Evolutionary conservation across 2,329 filamentous ascomycete genomes (phyloP), one percentile per base, ranked within the genome.

Genomic region (Botrytis pseudocinerea): DNA sequence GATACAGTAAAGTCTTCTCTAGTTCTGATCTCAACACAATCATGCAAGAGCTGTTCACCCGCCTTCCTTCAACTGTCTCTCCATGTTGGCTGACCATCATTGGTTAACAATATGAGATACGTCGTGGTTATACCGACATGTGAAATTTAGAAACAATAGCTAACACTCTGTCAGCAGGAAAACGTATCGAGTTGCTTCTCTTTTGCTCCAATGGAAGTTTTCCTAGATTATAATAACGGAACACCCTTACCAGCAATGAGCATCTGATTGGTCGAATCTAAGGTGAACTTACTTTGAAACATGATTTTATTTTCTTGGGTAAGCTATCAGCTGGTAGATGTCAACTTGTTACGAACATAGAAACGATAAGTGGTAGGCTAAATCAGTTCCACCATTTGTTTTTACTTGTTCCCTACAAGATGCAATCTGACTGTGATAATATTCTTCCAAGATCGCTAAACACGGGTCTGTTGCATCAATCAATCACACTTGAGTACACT

Each of bases 81-180:
- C 16, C 18, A 3, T 66, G 16, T 20, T 54, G 1, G 10, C 20
- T 51, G 22, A 14, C 7, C 4, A 20, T 25, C 35, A 18, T 38
- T 16, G 12, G 12, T 1, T 25, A 54, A 28, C 12, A 28, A 8
- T 28, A 28, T 54, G n/a, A 54, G 12, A 54, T 54, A 7, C 6
- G 1, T 14, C n/a, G n/a, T 57, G 2, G 6, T 57, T 4, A 4
- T 28, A 18, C 14, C 51, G 1, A 18, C 51, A 7, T 28, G 1
- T 57, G 1, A 1, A 9, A 8, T 28, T 3, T 18, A 2, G 2
- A 18, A 18, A 32, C 8, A 28, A 57, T 0, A 28, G 7, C 7
- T 9, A 32, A 9, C 2, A 32, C 7, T 18, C n/a, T 9, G 14
- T 32, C 9, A 18, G 3, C n/a, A 28, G 14, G 7, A 18, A 1